Percentiles rank a stretch among this genome's conserved stretches.
Conservation (phyloP, 2,329 filamentous ascomycete genomes). For the Calonectria pseudoturangicola region DNA sequence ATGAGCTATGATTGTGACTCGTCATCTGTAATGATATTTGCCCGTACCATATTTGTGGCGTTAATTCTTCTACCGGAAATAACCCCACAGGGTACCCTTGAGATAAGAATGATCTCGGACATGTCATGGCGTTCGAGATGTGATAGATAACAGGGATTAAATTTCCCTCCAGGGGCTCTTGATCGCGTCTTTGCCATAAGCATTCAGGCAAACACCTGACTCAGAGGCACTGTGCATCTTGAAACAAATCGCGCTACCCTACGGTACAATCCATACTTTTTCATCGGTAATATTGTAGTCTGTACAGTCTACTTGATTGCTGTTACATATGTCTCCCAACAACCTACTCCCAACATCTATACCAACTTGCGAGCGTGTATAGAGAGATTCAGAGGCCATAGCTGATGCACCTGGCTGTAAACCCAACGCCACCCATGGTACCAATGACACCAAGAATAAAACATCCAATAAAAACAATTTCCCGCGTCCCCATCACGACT, state of each 20-base stretch:
- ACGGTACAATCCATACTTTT: background rate
- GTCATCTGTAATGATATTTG: no score
- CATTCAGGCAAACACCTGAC: background rate
- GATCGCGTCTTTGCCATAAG: no score
- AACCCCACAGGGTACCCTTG: no score
- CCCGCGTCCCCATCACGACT: background rate
- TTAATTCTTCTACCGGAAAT: no score
- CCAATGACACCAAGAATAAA: conserved; percentile 25
- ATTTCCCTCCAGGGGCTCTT: no score
- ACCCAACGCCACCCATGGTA: conserved; percentile 41
- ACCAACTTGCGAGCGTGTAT: conserved; percentile 33
- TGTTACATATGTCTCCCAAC: conserved; percentile 24
- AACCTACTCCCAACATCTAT: conserved; percentile 40
- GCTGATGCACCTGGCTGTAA: conserved; percentile 41
- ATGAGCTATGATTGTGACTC: no score
- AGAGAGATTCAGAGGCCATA: conserved; percentile 37
- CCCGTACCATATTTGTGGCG: no score
- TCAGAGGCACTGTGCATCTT: no score
- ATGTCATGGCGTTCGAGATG: no score
- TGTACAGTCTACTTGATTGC: conserved; percentile 32
- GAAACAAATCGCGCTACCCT: background rate
- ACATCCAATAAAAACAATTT: conserved; percentile 18
- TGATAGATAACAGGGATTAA: no score
- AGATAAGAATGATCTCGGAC: no score
- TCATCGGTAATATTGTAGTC: conserved; percentile 22